Evolutionary conservation across 192 early-diverging fungal genomes (phyloP).

Genomic region (Coemansia sp.): DNA sequence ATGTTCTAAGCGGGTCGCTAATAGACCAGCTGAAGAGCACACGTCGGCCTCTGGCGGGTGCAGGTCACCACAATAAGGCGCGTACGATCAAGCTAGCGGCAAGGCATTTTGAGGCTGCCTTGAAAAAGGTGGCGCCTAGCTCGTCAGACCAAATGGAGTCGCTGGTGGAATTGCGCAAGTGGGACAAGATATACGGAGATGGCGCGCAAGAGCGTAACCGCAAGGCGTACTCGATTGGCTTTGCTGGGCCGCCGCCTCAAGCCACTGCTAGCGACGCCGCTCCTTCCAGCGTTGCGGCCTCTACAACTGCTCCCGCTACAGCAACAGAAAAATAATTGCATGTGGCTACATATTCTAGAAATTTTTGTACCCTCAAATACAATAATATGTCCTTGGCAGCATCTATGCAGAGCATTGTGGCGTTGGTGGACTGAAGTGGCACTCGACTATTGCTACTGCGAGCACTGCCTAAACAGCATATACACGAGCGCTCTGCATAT

Average conservation of each 20-base stretch:
- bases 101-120: conserved; percentile 82
- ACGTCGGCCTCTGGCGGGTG: conserved; percentile 6
- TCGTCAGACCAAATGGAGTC: conserved; percentile 90
- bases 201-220: conserved; percentile 58
- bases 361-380: not conserved
- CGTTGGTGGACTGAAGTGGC: not conserved
- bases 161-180: conserved; percentile 86
- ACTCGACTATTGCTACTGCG: not conserved
- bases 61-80: not conserved
- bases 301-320: not conserved
- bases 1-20: conserved; percentile 37
- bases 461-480: not conserved
- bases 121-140: conserved; percentile 82
- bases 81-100: conserved; percentile 21
- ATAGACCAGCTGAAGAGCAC: conserved; percentile 41
- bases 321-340: not conserved
- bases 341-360: not conserved
- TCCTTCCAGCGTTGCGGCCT: not conserved
- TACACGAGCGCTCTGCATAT: not conserved
- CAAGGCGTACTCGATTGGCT: conserved; percentile 42
- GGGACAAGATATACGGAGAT: conserved; percentile 88
- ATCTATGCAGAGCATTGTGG: not conserved
- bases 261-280: not conserved
- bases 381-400: not conserved
- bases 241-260: conserved; percentile 16